Evolutionary conservation across 2,329 filamentous ascomycete genomes (phyloP).

Genomic region (Apiospora sp.): DNA sequence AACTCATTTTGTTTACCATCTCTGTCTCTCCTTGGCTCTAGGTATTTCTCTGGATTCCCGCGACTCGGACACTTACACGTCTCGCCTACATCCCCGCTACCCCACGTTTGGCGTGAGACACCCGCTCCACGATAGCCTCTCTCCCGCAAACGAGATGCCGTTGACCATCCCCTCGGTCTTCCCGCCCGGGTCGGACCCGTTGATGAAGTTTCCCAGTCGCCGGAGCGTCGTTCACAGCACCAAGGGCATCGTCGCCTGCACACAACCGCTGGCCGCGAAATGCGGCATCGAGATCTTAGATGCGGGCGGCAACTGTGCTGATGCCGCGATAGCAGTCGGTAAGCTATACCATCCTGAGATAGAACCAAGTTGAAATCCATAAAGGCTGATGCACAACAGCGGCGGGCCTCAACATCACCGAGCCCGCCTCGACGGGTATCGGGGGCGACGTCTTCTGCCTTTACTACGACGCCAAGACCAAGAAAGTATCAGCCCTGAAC

Average conservation of each 20-base stretch:
- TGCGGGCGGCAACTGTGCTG: constrained; percentile 91
- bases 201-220: constrained; percentile 76
- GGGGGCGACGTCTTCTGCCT: constrained; percentile 98
- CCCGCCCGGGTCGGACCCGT: constrained; percentile 54
- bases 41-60: neutral
- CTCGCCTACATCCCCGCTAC: neutral
- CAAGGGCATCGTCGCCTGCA: constrained; percentile 88
- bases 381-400: constrained; percentile 55
- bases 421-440: constrained; percentile 92
- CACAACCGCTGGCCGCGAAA: constrained; percentile 87
- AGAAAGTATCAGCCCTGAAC: constrained; percentile 86
- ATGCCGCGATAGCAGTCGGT: constrained; percentile 97
- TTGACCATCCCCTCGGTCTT: constrained; percentile 56
- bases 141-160: constrained; percentile 50
- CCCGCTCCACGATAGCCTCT: neutral
- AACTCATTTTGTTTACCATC: too few relatives aligned
- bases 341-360: too few relatives aligned
- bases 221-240: constrained; percentile 94
- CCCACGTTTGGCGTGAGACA: neutral
- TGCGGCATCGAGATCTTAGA: constrained; percentile 87
- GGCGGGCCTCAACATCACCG: constrained; percentile 90
- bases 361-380: too few relatives aligned
- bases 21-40: neutral
- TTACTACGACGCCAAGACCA: constrained; percentile 84
- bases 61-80: neutral